Evolutionary conservation across 169 alveolate species (phyloP).

Genomic region (Plasmodium vivax): DNA sequence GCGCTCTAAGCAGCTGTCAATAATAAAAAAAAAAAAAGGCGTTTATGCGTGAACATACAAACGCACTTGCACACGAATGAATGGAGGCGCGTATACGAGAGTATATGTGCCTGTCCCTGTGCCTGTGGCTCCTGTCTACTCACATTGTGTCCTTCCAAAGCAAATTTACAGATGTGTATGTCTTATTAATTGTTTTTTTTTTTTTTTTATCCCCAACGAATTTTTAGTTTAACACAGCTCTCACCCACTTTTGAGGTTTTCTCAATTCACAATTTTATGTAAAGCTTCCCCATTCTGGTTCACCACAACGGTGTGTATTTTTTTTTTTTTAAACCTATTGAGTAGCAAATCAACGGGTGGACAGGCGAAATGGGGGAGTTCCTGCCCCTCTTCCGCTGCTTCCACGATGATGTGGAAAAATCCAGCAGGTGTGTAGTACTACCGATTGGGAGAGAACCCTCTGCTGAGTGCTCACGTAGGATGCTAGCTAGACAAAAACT

Average conservation of each 20-base stretch:
- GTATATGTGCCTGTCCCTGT: no score
- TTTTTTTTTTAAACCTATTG: background rate
- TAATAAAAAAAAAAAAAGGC: background rate
- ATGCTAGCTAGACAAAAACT: background rate
- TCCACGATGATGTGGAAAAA: background rate
- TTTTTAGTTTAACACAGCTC: slow-evolving; percentile 4
- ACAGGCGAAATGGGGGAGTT: background rate
- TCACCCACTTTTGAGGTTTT: background rate
- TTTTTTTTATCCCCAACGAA: background rate
- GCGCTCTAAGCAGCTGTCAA: background rate
- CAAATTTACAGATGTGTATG: background rate
- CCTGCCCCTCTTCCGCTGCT: slow-evolving; percentile 2
- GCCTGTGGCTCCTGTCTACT: background rate
- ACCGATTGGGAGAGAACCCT: background rate
- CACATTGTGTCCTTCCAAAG: background rate
- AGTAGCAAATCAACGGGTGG: background rate
- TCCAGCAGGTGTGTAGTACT: background rate
- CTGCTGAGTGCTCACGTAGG: background rate
- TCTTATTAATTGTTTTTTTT: background rate
- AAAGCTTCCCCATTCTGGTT: background rate
- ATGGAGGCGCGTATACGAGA: background rate
- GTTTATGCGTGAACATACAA: background rate
- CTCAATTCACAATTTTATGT: slow-evolving; percentile 13
- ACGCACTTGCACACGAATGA: background rate
- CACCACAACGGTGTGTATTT: background rate